These are phyloP conservation scores for Lactarius tabidus DNA, from an alignment of 768 basidiomycete species.

Conservation along the genomic window DNA sequence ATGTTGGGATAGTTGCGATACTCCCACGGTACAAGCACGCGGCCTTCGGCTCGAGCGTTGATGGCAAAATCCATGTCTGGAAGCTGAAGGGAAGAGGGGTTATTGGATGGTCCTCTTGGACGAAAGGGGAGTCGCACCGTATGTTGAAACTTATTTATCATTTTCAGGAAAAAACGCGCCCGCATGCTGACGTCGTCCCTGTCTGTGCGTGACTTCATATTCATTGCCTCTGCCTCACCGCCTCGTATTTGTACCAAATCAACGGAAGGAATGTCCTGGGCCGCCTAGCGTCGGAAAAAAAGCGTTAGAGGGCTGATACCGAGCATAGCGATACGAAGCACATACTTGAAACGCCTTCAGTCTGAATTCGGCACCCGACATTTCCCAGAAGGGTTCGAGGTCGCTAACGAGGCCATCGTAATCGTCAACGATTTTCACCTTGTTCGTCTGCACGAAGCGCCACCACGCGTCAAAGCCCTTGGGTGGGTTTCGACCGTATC, in stretches of 20 bases:
- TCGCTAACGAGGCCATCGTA: constrained; percentile 80
- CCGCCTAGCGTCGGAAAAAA: constrained; percentile 37
- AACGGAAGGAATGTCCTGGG: constrained; percentile 75
- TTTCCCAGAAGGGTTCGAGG: constrained; percentile 77
- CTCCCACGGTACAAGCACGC: constrained; percentile 92
- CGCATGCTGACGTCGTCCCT: constrained; percentile 72
- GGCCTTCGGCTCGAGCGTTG: constrained; percentile 90
- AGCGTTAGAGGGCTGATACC: constrained; percentile 3
- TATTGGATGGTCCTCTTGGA: constrained; percentile 1
- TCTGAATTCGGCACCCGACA: constrained; percentile 70
- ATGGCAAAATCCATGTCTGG: constrained; percentile 95
- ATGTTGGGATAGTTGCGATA: constrained; percentile 68
- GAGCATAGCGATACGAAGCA: constrained; percentile 11
- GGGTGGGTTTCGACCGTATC: constrained; percentile 79
- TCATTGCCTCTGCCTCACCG: constrained; percentile 57
- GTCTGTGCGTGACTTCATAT: constrained; percentile 51
- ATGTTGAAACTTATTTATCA: constrained; percentile 67
- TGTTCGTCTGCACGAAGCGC: constrained; percentile 66
- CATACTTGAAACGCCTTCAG: constrained; percentile 56
- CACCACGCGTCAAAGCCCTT: constrained; percentile 92
- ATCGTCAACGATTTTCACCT: constrained; percentile 83
- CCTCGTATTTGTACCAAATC: constrained; percentile 77
- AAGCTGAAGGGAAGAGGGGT: constrained; percentile 43
- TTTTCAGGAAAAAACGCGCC: constrained; percentile 68
- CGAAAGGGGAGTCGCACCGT: constrained; percentile 40